Evolutionary conservation across 2,329 filamentous ascomycete genomes (phyloP).

Genomic region (Cladosporium sphaerospermum): DNA sequence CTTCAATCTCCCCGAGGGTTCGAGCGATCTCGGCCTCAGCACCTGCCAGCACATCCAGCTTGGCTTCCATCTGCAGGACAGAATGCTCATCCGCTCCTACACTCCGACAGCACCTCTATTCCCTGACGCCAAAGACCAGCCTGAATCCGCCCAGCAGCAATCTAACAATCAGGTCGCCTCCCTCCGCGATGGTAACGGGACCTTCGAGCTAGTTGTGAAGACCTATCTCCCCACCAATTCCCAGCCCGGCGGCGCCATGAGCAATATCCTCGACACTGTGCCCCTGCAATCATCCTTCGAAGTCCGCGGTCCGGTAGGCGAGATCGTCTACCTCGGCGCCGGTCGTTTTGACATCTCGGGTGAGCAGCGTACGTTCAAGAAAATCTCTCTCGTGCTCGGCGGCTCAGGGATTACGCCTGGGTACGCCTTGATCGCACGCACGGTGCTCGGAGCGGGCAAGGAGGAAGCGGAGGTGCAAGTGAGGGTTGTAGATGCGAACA

Average conservation of each 20-base stretch:
- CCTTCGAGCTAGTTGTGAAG: constrained; percentile 46
- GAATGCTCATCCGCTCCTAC: constrained; percentile 47
- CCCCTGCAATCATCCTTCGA: constrained; percentile 45
- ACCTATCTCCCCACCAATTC: constrained; percentile 45
- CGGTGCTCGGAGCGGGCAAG: constrained; percentile 25
- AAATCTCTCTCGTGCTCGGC: constrained; percentile 45
- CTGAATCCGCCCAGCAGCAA: not conserved
- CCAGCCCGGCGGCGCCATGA: constrained; percentile 50
- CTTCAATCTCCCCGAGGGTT: constrained; percentile 38
- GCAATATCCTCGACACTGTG: constrained; percentile 48
- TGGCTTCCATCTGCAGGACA: constrained; percentile 48
- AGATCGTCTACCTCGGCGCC: constrained; percentile 45
- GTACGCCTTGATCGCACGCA: constrained; percentile 44
- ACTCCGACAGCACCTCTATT: constrained; percentile 46
- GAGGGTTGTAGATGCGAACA: constrained; percentile 45
- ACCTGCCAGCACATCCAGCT: constrained; percentile 50
- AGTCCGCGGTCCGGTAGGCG: constrained; percentile 46
- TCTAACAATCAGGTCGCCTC: constrained; percentile 6
- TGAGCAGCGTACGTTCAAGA: constrained; percentile 36
- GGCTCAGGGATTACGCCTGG: constrained; percentile 49
- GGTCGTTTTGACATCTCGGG: constrained; percentile 42
- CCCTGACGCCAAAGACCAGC: constrained; percentile 17
- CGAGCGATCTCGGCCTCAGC: constrained; percentile 40
- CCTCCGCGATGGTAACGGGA: constrained; percentile 31
- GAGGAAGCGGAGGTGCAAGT: constrained; percentile 32